Evolutionary conservation across 345 rosid species (phyloP).

Genomic region (Fremontodendron californicum): DNA sequence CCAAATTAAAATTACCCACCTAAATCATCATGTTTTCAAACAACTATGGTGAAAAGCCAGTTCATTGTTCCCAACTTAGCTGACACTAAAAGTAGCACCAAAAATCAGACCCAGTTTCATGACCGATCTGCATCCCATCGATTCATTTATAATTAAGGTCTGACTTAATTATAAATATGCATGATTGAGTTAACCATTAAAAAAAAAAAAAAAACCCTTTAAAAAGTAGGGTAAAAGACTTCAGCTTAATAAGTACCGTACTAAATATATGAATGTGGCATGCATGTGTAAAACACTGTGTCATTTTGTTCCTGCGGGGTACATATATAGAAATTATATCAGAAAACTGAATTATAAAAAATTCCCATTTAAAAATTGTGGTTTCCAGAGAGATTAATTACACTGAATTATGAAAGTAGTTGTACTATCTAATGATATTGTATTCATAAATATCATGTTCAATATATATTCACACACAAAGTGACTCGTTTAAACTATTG

Average conservation of each 20-base stretch:
- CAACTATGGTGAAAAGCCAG: constrained; percentile 16
- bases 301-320: constrained; percentile 9
- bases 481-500: background rate
- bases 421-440: background rate
- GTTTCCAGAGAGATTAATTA: background rate
- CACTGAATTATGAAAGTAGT: background rate
- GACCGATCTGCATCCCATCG: background rate
- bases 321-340: background rate
- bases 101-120: background rate
- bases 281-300: constrained; percentile 12
- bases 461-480: background rate
- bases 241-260: constrained; percentile 5
- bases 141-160: constrained; percentile 11
- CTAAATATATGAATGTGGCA: constrained; percentile 17
- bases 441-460: background rate
- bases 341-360: background rate
- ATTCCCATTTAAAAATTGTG: background rate
- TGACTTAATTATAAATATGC: constrained; percentile 7
- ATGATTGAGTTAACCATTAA: background rate
- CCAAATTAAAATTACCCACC: background rate
- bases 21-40: constrained; percentile 30
- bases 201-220: background rate
- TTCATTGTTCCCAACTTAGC: constrained; percentile 37
- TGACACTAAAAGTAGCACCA: constrained; percentile 30
- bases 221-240: background rate